These are phyloP conservation scores for Fragaria iinumae DNA, from an alignment of 306 rosid species.

Conservation along the genomic window DNA sequence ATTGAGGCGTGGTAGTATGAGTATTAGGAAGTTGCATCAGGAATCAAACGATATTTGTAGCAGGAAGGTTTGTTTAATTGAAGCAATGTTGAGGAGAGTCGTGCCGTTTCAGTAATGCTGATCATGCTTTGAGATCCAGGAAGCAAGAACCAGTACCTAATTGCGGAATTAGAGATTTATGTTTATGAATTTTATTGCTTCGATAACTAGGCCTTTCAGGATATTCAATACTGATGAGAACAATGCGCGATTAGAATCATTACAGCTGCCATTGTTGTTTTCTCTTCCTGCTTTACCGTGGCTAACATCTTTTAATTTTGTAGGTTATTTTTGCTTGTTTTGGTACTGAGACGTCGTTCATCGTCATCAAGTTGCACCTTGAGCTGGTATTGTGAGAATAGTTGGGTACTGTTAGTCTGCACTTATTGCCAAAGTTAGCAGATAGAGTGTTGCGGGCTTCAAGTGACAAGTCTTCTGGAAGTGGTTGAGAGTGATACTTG, in stretches of 20 bases:
- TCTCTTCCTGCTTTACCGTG: background rate
- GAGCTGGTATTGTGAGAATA: conserved; percentile 16
- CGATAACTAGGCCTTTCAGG: background rate
- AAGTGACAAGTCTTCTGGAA: conserved; percentile 8
- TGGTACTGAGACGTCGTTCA: background rate
- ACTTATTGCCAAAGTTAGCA: conserved; percentile 33
- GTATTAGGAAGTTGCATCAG: background rate
- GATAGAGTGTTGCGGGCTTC: conserved; percentile 16
- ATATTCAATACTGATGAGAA: background rate
- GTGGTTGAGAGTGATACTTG: background rate
- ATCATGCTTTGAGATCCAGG: background rate
- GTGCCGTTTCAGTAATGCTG: background rate
- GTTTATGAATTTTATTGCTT: background rate
- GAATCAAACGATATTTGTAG: background rate
- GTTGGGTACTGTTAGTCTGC: background rate
- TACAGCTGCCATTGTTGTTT: background rate
- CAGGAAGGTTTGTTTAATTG: background rate
- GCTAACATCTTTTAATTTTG: conserved; percentile 19
- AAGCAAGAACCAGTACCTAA: background rate
- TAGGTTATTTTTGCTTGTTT: conserved; percentile 4
- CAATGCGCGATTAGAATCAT: background rate
- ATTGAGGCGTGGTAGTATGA: background rate
- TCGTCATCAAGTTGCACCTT: background rate
- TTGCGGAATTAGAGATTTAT: background rate
- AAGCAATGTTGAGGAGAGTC: background rate